Evolutionary conservation across 139 green algal genomes (phyloP), one percentile per base, ranked within the genome.

Genomic region (Parachlorella kessleri): DNA sequence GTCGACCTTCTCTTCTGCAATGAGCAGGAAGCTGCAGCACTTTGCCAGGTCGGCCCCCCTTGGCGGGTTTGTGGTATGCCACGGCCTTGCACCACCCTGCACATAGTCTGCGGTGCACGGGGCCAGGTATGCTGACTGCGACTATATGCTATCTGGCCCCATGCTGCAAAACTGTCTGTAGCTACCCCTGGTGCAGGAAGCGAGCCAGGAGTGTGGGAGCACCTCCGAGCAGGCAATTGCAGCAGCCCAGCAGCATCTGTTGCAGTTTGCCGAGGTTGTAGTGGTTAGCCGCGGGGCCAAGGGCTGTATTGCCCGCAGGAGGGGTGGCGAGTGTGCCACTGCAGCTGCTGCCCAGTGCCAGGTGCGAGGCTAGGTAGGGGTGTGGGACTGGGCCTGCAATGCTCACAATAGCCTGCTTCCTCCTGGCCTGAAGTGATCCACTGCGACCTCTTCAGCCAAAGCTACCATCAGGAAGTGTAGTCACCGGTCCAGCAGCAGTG

Each of bases 1-100:
- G 73, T 98, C 33, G 92, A 98, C 76, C 33, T 95, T 26, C 70
- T 98, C 41, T 96, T 98, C 76, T 91, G 88, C 70, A 98, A 98
- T 72, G 87, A 95, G 82, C 86, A 95, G 66, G 94, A 98, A 81
- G 91, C 91, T 10, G 33, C 64, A 3, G 90, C 88, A 32, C 65
- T 97, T 39, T 81, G 64, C 71, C 1, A 72, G 41, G 26, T 26
- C 6, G 7, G 42, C n/a, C n/a, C n/a, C n/a, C n/a, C n/a, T n/a
- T n/a, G n/a, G n/a, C n/a, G n/a, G n/a, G n/a, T n/a, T n/a, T n/a
- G n/a, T n/a, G n/a, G n/a, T n/a, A n/a, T n/a, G n/a, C n/a, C n/a
- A n/a, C n/a, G n/a, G n/a, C n/a, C n/a, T n/a, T n/a, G n/a, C n/a
- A n/a, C n/a, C n/a, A n/a, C n/a, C n/a, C n/a, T n/a, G n/a, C n/a